These are phyloP conservation scores for Pezicula neosporulosa DNA, from an alignment of 2,329 filamentous ascomycete species.

Conservation along the genomic window DNA sequence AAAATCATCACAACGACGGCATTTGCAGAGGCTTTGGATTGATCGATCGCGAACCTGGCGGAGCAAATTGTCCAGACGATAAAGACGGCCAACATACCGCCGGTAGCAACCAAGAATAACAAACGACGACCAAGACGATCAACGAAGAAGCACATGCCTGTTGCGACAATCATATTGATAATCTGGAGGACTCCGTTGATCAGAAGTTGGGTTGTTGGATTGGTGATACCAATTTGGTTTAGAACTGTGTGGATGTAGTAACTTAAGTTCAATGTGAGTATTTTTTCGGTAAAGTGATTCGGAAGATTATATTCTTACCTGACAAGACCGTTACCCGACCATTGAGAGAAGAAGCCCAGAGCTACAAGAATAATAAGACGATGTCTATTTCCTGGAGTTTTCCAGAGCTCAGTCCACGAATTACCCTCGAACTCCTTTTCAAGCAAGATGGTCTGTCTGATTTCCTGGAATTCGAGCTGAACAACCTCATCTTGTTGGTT, in stretches of 20 bases:
- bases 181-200: conserved; percentile 16
- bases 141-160: conserved; percentile 25
- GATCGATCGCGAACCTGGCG: conserved; percentile 13
- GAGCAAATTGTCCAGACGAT: conserved; percentile 25
- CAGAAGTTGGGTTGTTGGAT: conserved; percentile 24
- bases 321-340: conserved; percentile 50
- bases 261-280: background rate
- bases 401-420: conserved; percentile 41
- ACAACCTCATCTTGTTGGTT: conserved; percentile 35
- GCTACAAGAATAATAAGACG: conserved; percentile 50
- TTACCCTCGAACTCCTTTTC: conserved; percentile 43
- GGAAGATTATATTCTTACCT: background rate
- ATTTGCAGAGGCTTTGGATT: conserved; percentile 13
- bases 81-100: conserved; percentile 27
- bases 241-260: conserved; percentile 30
- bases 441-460: conserved; percentile 38
- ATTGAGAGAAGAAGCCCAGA: conserved; percentile 54
- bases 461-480: conserved; percentile 38
- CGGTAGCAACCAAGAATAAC: conserved; percentile 20
- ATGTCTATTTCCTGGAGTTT: conserved; percentile 49
- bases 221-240: conserved; percentile 26
- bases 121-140: conserved; percentile 25
- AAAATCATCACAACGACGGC: conserved; percentile 42
- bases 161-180: conserved; percentile 14
- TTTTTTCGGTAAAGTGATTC: background rate